A percentile compares a stretch with the other conserved stretches of the same genome.
Evolutionary conservation across 1,139 yeast species (phyloP).

Genomic region (Geotrichum candidum): DNA sequence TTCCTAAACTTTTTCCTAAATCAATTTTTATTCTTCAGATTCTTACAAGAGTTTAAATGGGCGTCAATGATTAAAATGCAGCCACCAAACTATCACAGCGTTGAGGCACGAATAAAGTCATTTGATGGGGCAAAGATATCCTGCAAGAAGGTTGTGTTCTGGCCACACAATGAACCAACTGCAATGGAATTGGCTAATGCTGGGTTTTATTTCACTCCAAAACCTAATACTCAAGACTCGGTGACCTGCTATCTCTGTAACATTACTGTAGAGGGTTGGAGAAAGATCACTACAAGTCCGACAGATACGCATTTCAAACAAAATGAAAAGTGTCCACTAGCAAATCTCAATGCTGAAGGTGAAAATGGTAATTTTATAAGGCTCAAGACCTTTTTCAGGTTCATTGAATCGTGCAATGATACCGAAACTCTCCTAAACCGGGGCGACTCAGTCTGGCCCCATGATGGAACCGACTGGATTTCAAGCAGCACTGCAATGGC

Average conservation of each 20-base stretch:
- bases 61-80: neutral
- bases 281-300: constrained; percentile 33
- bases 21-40: neutral
- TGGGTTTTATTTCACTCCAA: constrained; percentile 54
- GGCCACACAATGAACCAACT: constrained; percentile 33
- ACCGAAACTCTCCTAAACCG: neutral
- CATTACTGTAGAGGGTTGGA: constrained; percentile 37
- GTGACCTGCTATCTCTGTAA: constrained; percentile 62
- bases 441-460: constrained; percentile 44
- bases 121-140: constrained; percentile 2
- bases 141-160: constrained; percentile 23
- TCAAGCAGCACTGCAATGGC: constrained; percentile 50
- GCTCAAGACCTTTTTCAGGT: constrained; percentile 44
- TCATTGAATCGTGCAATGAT: constrained; percentile 8
- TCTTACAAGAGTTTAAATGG: neutral
- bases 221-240: constrained; percentile 46
- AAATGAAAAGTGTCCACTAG: constrained; percentile 46
- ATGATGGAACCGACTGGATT: constrained; percentile 38
- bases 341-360: constrained; percentile 26
- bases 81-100: neutral
- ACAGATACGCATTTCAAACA: constrained; percentile 43
- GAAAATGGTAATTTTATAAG: constrained; percentile 38
- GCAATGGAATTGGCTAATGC: constrained; percentile 45
- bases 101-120: neutral
- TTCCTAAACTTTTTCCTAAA: too few species aligned